A percentile compares a stretch with the other conserved stretches of the same genome.
Conservation (phyloP, 2,329 filamentous ascomycete species). For the Calonectria henricotiae region DNA sequence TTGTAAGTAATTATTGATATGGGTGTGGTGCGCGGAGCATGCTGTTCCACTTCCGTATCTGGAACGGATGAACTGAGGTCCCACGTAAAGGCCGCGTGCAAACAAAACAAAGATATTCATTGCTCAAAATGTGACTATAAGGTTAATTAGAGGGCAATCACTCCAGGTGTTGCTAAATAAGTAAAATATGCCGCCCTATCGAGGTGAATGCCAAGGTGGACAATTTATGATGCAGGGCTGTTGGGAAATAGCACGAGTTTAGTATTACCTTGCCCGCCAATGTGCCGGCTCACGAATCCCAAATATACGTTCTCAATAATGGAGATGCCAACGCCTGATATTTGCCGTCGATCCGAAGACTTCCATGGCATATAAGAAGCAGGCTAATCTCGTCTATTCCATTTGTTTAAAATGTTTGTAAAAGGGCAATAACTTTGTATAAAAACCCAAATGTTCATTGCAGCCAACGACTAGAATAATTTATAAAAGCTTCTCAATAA, state of each 20-base stretch:
- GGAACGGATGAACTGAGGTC: neutral
- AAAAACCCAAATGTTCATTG: neutral
- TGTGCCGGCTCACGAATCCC: neutral
- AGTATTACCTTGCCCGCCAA: neutral
- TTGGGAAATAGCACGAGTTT: no score
- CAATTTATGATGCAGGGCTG: no score
- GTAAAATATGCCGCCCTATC: neutral
- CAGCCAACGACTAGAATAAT: neutral
- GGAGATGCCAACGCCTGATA: neutral
- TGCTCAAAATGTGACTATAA: no score
- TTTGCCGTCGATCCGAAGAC: neutral
- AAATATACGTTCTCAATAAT: neutral
- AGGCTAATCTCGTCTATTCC: neutral
- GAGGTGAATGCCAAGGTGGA: neutral
- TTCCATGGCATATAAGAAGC: neutral
- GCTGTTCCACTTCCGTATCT: constrained; percentile 14
- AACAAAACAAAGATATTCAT: no score
- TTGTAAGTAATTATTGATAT: neutral
- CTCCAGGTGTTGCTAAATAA: neutral
- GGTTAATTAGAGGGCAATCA: neutral
- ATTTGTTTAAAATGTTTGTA: no score
- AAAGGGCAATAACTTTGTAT: neutral
- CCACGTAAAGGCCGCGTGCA: neutral
- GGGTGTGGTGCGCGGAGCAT: constrained; percentile 8
- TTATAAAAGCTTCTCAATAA: neutral